Evolutionary conservation across 768 basidiomycete genomes (phyloP).

Genomic region (Kwoniella newhampshirensis): DNA sequence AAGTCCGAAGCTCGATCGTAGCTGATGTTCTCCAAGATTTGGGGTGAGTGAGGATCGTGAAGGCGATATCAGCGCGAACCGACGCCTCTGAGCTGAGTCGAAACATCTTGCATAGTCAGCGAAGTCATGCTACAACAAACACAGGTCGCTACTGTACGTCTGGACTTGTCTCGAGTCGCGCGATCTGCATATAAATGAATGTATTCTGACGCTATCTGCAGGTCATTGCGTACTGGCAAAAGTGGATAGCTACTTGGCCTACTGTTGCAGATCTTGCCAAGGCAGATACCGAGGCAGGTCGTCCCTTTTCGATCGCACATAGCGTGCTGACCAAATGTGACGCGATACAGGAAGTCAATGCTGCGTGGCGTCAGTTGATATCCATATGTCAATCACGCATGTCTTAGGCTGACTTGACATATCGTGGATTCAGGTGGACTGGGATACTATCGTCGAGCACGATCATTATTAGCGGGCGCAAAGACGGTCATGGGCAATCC

Average conservation of each 20-base stretch:
- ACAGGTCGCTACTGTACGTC: slow-evolving; percentile 62
- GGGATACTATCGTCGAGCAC: slow-evolving; percentile 84
- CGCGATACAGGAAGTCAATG: slow-evolving; percentile 67
- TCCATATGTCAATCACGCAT: slow-evolving; percentile 49
- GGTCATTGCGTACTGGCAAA: slow-evolving; percentile 89
- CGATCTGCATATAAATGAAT: no score
- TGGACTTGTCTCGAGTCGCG: no score
- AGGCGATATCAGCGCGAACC: background rate
- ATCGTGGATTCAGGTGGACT: slow-evolving; percentile 55
- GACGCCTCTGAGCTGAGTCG: background rate
- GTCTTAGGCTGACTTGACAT: background rate
- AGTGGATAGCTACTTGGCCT: slow-evolving; percentile 84
- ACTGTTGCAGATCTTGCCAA: slow-evolving; percentile 71
- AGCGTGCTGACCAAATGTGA: background rate
- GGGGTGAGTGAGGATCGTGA: slow-evolving; percentile 19
- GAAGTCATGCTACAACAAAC: slow-evolving; percentile 98
- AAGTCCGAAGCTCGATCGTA: slow-evolving; percentile 6
- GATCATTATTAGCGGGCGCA: slow-evolving; percentile 77
- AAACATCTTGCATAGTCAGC: slow-evolving; percentile 30
- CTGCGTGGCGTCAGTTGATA: slow-evolving; percentile 72
- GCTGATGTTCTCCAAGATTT: slow-evolving; percentile 72
- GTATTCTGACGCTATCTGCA: background rate
- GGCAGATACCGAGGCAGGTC: slow-evolving; percentile 49
- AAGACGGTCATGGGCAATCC: slow-evolving; percentile 64
- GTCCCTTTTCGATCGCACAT: background rate